Base-by-base conservation (phyloP, 1,139 yeast species). In the Yamadazyma triangularis region DNA sequence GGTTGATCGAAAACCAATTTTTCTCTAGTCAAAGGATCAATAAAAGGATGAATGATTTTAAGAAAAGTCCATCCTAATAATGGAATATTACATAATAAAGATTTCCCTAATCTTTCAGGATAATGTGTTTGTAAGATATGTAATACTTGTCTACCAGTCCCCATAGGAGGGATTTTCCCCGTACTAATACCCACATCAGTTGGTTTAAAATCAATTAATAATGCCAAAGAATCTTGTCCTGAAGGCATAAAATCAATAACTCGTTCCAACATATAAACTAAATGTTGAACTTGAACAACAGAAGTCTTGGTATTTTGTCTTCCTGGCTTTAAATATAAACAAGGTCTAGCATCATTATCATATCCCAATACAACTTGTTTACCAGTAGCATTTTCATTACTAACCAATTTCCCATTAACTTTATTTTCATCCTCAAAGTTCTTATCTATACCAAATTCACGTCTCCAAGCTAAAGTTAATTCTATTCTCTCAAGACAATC, bases 171-270 rank as follows among this genome's bases (percentile, higher is more conserved):
- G 34, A 67, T 64, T 31, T 60, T 58, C 12, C 72, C 51, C 2
- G 68, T 62, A 23, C 64, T 51, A 10, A 62, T 63, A 49, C 58
- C 58, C 2, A 55, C 59, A 4, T 73, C 73, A 1, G 73, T 71
- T 2, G 69, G 81, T 56, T 88, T 86, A 58, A 89, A 91, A 58
- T 91, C 97, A 41, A 89, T 89, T 42, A 91, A 64, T 33, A 91
- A 61, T 1, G 96, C 96, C 31, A 89, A 65, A 21, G 91, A 83
- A 51, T 88, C 97, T 57, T 89, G 97, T 7, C 97, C 97, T 1
- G 88, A 76, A 3, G 96, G 96, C 96, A 89, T 89, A 56, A 77
- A 81, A 51, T 87, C 93, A 33, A 89, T 88, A 21, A 83, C 91
- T 36, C 89, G 70, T 53, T 91, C 98, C 42, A 91, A 69, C 87